phyloP scores from a whole-genome alignment of 139 green algal species.

The Chlamydomonas schloesseri region DNA sequence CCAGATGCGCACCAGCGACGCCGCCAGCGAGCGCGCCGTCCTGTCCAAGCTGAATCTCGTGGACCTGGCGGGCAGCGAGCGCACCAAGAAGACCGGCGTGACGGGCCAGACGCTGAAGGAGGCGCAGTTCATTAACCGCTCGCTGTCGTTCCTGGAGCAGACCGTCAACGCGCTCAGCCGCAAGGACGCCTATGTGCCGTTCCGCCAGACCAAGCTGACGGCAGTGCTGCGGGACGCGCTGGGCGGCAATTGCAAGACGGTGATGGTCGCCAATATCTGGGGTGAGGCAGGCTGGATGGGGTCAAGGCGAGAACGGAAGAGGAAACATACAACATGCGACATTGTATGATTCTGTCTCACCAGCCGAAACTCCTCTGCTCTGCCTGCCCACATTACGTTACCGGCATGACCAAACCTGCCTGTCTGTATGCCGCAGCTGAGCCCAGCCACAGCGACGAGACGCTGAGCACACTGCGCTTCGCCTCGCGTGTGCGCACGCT shows the following conservation, averaged over 20 bases:
- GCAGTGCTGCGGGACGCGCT: constrained; percentile 80
- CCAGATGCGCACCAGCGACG: constrained; percentile 65
- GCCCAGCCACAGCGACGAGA: constrained; percentile 78
- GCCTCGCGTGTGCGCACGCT: constrained; percentile 63
- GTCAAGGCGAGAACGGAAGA: too few relatives aligned
- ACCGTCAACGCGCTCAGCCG: constrained; percentile 78
- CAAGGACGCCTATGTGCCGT: constrained; percentile 75
- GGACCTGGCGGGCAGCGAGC: constrained; percentile 86
- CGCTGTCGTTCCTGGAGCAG: constrained; percentile 89
- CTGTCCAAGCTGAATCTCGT: constrained; percentile 77
- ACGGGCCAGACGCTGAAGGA: constrained; percentile 72
- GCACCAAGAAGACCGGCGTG: constrained; percentile 83
- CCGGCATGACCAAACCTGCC: too few relatives aligned
- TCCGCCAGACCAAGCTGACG: constrained; percentile 86
- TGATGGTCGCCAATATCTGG: constrained; percentile 88
- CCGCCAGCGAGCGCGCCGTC: constrained; percentile 71
- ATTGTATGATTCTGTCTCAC: too few relatives aligned
- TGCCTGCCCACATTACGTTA: too few relatives aligned
- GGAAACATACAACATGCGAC: too few relatives aligned
- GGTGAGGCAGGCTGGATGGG: not conserved
- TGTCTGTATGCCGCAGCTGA: constrained; percentile 58
- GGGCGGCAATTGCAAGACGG: constrained; percentile 85
- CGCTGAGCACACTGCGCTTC: constrained; percentile 82
- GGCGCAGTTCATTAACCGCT: constrained; percentile 89
- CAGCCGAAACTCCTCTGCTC: too few relatives aligned